These are phyloP conservation scores for Polygonum maritimum DNA, from an alignment of 148 eudicot genomes.

Conservation along the genomic window DNA sequence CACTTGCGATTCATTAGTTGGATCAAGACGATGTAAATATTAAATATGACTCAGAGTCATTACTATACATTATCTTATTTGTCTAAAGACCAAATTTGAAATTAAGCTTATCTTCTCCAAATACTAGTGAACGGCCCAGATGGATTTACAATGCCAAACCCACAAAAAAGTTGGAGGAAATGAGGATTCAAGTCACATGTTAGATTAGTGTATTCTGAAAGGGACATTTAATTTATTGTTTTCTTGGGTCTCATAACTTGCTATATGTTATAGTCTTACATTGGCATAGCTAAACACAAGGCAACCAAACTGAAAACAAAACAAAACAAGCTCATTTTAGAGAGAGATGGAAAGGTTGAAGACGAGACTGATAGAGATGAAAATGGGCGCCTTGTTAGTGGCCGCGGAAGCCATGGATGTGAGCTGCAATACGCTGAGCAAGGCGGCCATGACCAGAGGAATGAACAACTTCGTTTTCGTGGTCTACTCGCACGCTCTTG, in stretches of 20 bases:
- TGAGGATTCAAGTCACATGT: not conserved
- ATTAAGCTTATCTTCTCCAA: not conserved
- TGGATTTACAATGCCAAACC: not conserved
- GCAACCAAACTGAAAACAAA: not conserved
- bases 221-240: not conserved
- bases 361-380: conserved; percentile 11
- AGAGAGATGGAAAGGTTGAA: not conserved
- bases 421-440: conserved; percentile 20
- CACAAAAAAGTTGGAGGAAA: not conserved
- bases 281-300: not conserved
- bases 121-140: not conserved
- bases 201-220: not conserved
- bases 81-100: too few relatives aligned
- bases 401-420: conserved; percentile 27
- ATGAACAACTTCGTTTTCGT: conserved; percentile 31
- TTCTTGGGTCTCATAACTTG: not conserved
- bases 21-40: not conserved
- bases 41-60: not conserved
- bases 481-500: conserved; percentile 26
- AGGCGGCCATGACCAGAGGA: conserved; percentile 40
- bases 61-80: too few relatives aligned
- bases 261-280: not conserved
- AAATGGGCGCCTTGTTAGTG: conserved; percentile 13
- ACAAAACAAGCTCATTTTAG: not conserved
- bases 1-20: not conserved